A percentile compares a stretch with the other conserved stretches of the same genome.
phyloP scores from a whole-genome alignment of 202 grass and related monocot genomes.

The Zoysia matrella region DNA sequence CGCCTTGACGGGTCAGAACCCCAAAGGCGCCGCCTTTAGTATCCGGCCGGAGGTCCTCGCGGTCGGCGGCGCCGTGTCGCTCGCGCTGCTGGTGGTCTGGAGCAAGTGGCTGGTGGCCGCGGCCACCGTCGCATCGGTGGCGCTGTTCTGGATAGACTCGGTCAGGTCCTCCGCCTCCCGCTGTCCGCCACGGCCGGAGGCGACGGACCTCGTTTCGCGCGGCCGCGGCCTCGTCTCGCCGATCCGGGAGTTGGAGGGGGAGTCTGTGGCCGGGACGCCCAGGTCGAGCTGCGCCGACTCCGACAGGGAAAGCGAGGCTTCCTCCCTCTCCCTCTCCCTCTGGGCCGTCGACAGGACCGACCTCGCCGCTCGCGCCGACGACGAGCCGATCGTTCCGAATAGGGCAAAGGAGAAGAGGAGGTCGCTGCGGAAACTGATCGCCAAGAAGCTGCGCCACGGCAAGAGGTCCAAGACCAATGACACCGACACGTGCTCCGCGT shows the following conservation, averaged over 20 bases:
- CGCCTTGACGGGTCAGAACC: background rate
- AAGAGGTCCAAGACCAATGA: constrained; percentile 22
- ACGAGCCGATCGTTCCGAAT: background rate
- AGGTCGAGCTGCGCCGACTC: constrained; percentile 39
- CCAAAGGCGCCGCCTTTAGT: constrained; percentile 12
- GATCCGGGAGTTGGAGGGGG: constrained; percentile 46
- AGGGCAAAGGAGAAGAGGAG: constrained; percentile 44
- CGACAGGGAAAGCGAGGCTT: constrained; percentile 11
- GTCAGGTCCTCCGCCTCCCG: constrained; percentile 8
- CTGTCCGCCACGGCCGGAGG: constrained; percentile 10
- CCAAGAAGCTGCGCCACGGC: constrained; percentile 37
- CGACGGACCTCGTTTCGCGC: constrained; percentile 12
- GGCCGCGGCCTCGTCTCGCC: constrained; percentile 50
- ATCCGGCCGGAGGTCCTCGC: constrained; percentile 51
- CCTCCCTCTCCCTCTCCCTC: background rate
- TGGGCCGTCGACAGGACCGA: constrained; percentile 17
- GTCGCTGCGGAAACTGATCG: constrained; percentile 52
- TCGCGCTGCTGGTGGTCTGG: constrained; percentile 60
- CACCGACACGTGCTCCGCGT: background rate
- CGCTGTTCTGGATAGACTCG: constrained; percentile 60
- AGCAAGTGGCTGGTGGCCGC: constrained; percentile 57
- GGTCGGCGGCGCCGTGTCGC: constrained; percentile 44
- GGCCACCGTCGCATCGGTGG: constrained; percentile 51
- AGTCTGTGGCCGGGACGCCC: constrained; percentile 6
- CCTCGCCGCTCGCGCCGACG: constrained; percentile 1